Evolutionary conservation across 2,329 filamentous ascomycete species (phyloP), one percentile per base, ranked within the genome.

Genomic region (Coleophoma eucalyptorum): DNA sequence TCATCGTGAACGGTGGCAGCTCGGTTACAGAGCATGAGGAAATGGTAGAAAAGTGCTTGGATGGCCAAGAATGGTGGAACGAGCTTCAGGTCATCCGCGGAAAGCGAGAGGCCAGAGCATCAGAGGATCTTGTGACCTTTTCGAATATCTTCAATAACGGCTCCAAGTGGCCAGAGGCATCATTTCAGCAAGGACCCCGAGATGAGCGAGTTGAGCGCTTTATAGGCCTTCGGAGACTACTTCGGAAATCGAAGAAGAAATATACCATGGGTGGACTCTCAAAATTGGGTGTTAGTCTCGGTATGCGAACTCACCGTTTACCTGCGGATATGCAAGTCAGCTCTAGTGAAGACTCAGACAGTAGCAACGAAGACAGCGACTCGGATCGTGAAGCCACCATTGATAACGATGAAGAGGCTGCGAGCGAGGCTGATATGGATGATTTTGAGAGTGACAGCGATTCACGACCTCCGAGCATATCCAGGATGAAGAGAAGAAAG

Each of bases 11-110:
- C 57, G 90, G 89, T 1, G 75, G 78, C 19, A 70, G 72, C 18
- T 69, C 76, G 12, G 75, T 77, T 45, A 72, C 77, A 4, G 78
- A 85, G 46, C 75, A 77, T 3, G 76, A 83, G 41, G 73, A 77
- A 15, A 71, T 81, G 10, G 83, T 94, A 13, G 78, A 90, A 52
- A 76, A 82, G 19, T 77, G 83, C 4, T 69, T 96, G 13, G 79
- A 79, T 56, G 80, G 84, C 10, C 86, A 94, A 60, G 81, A 86
- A 32, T 96, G 90, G 90, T 96, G 90, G 90, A 78, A 85, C 45
- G 86, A 92, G 40, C 72, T 94, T 4, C 83, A 86, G 58, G 74
- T 70, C 41, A 67, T 79, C 11, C 72, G 80, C 26, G 75, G 75
- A 21, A 63, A 65, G 8, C 55, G 62, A 12, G 63, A 58, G 6